Evolutionary conservation across 169 alveolate species (phyloP).

Genomic region (Cryptosporidium bovis): DNA sequence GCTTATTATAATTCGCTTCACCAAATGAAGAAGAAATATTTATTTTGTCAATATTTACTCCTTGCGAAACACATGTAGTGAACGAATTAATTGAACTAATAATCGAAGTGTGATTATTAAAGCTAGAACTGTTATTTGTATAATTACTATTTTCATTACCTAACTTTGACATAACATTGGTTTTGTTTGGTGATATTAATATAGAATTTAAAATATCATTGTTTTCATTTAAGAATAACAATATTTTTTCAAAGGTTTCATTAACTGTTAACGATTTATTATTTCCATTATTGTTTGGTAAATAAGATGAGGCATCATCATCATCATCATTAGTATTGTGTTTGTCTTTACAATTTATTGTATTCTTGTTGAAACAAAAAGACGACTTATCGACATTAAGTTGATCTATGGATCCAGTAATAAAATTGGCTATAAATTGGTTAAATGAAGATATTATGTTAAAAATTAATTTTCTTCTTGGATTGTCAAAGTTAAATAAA

Average conservation of each 20-base stretch:
- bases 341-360: no score
- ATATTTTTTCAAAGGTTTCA: conserved; percentile 29
- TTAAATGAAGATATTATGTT: conserved; percentile 52
- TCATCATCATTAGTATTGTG: no score
- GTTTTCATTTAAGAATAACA: neutral
- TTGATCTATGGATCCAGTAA: conserved; percentile 14
- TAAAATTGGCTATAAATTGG: conserved; percentile 37
- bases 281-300: conserved; percentile 1
- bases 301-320: neutral
- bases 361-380: no score
- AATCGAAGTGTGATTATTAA: conserved; percentile 1
- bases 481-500: conserved; percentile 41
- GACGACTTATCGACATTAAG: conserved; percentile 25
- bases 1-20: no score
- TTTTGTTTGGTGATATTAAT: conserved; percentile 16
- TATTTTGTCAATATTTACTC: conserved; percentile 34
- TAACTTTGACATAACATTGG: neutral
- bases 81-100: conserved; percentile 48
- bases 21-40: conserved; percentile 22
- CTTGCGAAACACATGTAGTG: conserved; percentile 56
- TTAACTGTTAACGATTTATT: conserved; percentile 15
- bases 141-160: no score
- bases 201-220: conserved; percentile 3
- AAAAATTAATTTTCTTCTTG: conserved; percentile 49
- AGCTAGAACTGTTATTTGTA: no score